Evolutionary conservation across 352 stramenopile genomes (phyloP), one percentile per base, ranked within the genome.

Genomic region (Pythium angustatum): DNA sequence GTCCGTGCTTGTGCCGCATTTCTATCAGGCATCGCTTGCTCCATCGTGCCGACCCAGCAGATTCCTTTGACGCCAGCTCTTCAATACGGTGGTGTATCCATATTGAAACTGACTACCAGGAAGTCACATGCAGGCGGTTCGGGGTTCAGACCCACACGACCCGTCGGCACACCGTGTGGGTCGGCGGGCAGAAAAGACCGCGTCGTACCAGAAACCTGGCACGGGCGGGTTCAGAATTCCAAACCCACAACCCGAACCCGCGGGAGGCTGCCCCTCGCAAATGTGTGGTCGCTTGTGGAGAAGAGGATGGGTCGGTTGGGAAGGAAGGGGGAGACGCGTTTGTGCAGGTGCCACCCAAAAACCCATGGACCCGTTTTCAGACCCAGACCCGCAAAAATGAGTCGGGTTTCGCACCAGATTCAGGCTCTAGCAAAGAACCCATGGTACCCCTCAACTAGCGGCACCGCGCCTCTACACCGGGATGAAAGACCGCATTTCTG

Each of bases 121-220:
- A 26, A 45, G 40, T 45, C 40, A 24, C 17, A 26, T 26, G 8
- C 12, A 4, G 7, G 30, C 40, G 31, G 54, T 34, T 53, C 54
- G 26, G 24, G 31, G 57, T 5, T 24, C n/a, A 48, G 45, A 68
- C 62, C 62, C 62, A 68, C 33, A 57, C 21, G 47, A 68, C 62
- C 62, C 62, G 58, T 44, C 51, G 24, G 41, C 54, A 62, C 54
- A 62, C 54, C 41, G 2, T 62, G 54, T 62, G 54, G 54, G 54
- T 62, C 54, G 28, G 40, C 53, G 49, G 31, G 34, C 36, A 45
- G n/a, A 50, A 50, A 61, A 44, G 54, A 30, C n/a, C 36, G 55
- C 33, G 28, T 53, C 27, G 56, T 65, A 66, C 64, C 57, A 71
- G 34, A 66, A 66, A 71, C 56, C 56, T 66, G 64, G 57, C 64